Evolutionary conservation across 768 basidiomycete species (phyloP).

Genomic region (Leccinum fibrillosum): DNA sequence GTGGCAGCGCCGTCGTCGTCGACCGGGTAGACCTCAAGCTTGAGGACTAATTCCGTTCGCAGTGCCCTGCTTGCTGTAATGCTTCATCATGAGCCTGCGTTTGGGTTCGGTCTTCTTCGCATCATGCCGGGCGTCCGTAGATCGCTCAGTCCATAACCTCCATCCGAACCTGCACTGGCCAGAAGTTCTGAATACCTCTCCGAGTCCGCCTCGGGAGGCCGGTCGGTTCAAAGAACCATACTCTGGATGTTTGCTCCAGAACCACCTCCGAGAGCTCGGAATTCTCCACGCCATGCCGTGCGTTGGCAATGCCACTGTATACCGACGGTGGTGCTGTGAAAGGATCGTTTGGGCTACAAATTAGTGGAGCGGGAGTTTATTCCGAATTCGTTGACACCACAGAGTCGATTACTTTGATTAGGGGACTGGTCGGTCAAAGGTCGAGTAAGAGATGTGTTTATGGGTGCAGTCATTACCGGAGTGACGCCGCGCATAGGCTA

Average conservation of each 20-base stretch:
- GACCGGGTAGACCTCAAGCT: slow-evolving; percentile 4
- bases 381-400: slow-evolving; percentile 7
- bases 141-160: background rate
- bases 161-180: slow-evolving; percentile 3
- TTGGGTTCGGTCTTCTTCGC: slow-evolving; percentile 33
- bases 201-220: slow-evolving; percentile 14
- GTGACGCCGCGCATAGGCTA: slow-evolving; percentile 33
- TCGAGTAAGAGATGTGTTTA: slow-evolving; percentile 21
- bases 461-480: slow-evolving; percentile 28
- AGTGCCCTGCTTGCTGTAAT: slow-evolving; percentile 40
- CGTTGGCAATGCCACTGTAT: slow-evolving; percentile 16
- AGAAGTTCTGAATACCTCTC: slow-evolving; percentile 21
- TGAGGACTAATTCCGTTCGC: slow-evolving; percentile 29
- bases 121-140: slow-evolving; percentile 12
- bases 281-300: slow-evolving; percentile 17
- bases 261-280: slow-evolving; percentile 16
- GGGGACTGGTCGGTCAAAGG: slow-evolving; percentile 21
- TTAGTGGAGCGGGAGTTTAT: slow-evolving; percentile 7
- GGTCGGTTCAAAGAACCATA: slow-evolving; percentile 20
- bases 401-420: slow-evolving; percentile 11
- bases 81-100: slow-evolving; percentile 39
- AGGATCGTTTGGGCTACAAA: slow-evolving; percentile 16
- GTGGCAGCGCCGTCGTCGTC: slow-evolving; percentile 25
- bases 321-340: slow-evolving; percentile 28
- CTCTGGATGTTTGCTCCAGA: slow-evolving; percentile 23